These are phyloP conservation scores for Daldinia caldariorum DNA, from an alignment of 495 filamentous ascomycete species.

Conservation along the genomic window DNA sequence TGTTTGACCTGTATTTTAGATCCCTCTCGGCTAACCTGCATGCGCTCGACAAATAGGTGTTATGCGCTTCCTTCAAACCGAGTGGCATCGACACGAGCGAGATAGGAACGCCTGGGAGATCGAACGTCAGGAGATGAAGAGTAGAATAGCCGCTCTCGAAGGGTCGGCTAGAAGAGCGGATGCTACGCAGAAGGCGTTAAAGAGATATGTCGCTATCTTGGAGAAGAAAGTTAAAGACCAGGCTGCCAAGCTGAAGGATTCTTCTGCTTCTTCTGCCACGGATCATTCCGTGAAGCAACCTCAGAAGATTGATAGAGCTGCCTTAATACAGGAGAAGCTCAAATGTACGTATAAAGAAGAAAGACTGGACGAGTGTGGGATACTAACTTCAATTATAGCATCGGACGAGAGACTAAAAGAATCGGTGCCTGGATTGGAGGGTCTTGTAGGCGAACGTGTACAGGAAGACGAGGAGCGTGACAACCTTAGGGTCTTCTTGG, in stretches of 20 bases:
- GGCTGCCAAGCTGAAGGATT: constrained; percentile 51
- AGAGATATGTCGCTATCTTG: constrained; percentile 88
- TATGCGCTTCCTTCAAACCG: constrained; percentile 98
- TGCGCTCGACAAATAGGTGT: constrained; percentile 73
- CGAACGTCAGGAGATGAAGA: constrained; percentile 98
- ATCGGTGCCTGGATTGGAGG: constrained; percentile 41
- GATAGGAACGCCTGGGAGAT: constrained; percentile 99
- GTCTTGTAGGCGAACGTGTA: constrained; percentile 38
- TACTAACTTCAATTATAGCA: constrained; percentile 36
- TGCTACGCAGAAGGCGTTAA: constrained; percentile 83
- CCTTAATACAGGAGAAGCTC: constrained; percentile 59
- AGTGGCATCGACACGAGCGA: constrained; percentile 98
- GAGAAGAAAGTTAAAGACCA: constrained; percentile 89
- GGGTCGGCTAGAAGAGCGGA: constrained; percentile 87
- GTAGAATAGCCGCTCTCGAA: constrained; percentile 93
- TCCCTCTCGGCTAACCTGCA: constrained; percentile 19
- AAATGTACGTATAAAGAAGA: constrained; percentile 46
- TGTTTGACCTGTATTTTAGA: not conserved
- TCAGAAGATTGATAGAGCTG: constrained; percentile 56
- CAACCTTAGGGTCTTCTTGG: constrained; percentile 69
- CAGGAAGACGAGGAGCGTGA: constrained; percentile 62
- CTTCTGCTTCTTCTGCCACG: constrained; percentile 35
- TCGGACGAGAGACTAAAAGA: constrained; percentile 43
- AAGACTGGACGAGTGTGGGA: not conserved
- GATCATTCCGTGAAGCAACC: constrained; percentile 53